Evolutionary conservation across 208 protist genomes (phyloP).

Genomic region (Trypanosoma lewisi): DNA sequence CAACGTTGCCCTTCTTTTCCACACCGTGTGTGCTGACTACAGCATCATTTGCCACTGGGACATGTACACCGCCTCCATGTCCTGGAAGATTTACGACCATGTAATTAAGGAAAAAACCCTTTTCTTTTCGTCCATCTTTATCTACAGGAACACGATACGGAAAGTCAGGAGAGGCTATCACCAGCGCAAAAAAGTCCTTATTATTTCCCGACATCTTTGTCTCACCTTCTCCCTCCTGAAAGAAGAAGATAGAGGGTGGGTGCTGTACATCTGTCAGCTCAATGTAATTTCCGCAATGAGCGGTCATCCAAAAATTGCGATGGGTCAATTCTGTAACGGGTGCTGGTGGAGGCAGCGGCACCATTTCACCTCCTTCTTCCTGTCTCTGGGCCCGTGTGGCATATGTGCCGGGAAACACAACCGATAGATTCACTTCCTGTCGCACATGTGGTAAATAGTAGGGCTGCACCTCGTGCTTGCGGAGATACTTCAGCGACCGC

Average conservation of each 20-base stretch:
- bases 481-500: conserved; percentile 57
- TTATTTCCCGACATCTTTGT: not conserved
- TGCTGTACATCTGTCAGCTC: conserved; percentile 85
- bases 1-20: conserved; percentile 58
- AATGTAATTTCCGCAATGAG: conserved; percentile 91
- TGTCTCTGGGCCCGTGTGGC: conserved; percentile 45
- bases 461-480: conserved; percentile 83
- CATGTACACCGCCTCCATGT: not conserved
- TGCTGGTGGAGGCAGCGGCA: conserved; percentile 41
- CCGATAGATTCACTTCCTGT: conserved; percentile 82
- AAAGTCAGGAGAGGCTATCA: conserved; percentile 88
- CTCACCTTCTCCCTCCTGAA: conserved; percentile 28
- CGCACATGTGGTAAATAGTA: conserved; percentile 64
- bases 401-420: conserved; percentile 78
- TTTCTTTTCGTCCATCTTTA: conserved; percentile 29
- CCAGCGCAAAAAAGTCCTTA: conserved; percentile 59
- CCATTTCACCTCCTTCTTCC: conserved; percentile 61
- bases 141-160: conserved; percentile 72
- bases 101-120: conserved; percentile 88
- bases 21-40: conserved; percentile 13
- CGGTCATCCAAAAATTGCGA: conserved; percentile 90
- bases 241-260: conserved; percentile 77
- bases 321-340: conserved; percentile 48
- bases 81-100: conserved; percentile 79
- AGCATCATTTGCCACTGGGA: conserved; percentile 1